Percentiles rank a stretch among this genome's conserved stretches.
These are phyloP conservation scores for Phytopythium helicoides DNA, from an alignment of 352 stramenopile genomes.

Conservation along the genomic window DNA sequence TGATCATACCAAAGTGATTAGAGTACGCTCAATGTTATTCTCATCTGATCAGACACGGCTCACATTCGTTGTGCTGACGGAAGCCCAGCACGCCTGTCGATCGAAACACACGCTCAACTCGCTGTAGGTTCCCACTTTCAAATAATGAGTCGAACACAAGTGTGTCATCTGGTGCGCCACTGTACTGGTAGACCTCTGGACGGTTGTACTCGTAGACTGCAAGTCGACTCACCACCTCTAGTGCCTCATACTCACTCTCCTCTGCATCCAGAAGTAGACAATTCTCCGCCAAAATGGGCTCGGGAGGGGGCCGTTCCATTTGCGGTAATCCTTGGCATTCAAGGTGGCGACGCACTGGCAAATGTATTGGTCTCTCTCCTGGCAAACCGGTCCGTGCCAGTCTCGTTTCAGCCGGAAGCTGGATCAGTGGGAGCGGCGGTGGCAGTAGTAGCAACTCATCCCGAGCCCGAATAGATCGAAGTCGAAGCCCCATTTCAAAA, in stretches of 20 bases:
- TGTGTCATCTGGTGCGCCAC: slow-evolving; percentile 39
- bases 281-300: slow-evolving; percentile 50
- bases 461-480: not conserved
- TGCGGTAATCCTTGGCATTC: not conserved
- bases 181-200: slow-evolving; percentile 29
- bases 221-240: slow-evolving; percentile 24
- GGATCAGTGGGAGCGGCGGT: slow-evolving; percentile 57
- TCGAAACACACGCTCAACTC: slow-evolving; percentile 57
- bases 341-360: slow-evolving; percentile 46
- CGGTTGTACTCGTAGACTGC: slow-evolving; percentile 80
- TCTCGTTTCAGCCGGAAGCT: slow-evolving; percentile 45
- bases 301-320: slow-evolving; percentile 16
- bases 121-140: slow-evolving; percentile 67
- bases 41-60: no score
- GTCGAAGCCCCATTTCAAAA: not conserved
- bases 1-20: no score
- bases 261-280: slow-evolving; percentile 31
- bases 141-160: slow-evolving; percentile 77
- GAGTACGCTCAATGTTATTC: no score
- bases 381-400: slow-evolving; percentile 38
- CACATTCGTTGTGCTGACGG: not conserved
- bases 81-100: not conserved
- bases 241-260: slow-evolving; percentile 27
- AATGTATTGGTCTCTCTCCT: slow-evolving; percentile 29
- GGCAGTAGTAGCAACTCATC: slow-evolving; percentile 37